Evolutionary conservation across 75 land plant species (phyloP).

Genomic region (Larix kaempferi): DNA sequence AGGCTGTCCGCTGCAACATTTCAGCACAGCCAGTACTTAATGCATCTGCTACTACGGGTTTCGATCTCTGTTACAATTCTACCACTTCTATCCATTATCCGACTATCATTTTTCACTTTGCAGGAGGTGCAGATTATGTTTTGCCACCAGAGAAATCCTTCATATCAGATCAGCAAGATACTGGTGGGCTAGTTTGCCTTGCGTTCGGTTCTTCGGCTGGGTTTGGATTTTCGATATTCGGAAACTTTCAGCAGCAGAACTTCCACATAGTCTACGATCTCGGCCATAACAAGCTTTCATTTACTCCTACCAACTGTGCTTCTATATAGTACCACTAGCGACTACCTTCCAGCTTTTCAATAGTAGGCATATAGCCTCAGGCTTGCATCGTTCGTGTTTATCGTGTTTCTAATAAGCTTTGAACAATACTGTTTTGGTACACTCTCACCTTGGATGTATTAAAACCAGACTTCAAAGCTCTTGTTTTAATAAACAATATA

Average conservation of each 20-base stretch:
- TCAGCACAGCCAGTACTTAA: not conserved
- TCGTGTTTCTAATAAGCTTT: too few species aligned
- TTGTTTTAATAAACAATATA: too few species aligned
- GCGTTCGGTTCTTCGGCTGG: slow-evolving; percentile 1
- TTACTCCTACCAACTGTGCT: not conserved
- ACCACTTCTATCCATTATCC: not conserved
- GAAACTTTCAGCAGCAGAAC: slow-evolving; percentile 38
- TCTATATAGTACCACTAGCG: not conserved
- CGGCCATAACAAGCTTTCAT: not conserved
- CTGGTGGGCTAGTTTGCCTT: slow-evolving; percentile 11
- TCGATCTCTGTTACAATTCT: slow-evolving; percentile 15
- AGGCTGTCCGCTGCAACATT: not conserved
- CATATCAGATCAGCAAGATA: slow-evolving; percentile 1
- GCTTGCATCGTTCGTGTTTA: too few species aligned
- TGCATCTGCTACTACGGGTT: not conserved
- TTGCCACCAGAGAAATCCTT: slow-evolving; percentile 29
- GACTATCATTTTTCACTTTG: slow-evolving; percentile 20
- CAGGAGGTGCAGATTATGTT: slow-evolving; percentile 10
- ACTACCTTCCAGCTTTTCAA: too few species aligned
- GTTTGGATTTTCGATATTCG: slow-evolving; percentile 21
- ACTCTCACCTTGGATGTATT: too few species aligned
- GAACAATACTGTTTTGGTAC: too few species aligned
- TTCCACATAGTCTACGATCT: slow-evolving; percentile 38
- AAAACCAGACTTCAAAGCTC: too few species aligned
- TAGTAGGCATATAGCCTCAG: too few species aligned